Conservation (phyloP, 2,329 filamentous ascomycete genomes). For the Colletotrichum sublineola region DNA sequence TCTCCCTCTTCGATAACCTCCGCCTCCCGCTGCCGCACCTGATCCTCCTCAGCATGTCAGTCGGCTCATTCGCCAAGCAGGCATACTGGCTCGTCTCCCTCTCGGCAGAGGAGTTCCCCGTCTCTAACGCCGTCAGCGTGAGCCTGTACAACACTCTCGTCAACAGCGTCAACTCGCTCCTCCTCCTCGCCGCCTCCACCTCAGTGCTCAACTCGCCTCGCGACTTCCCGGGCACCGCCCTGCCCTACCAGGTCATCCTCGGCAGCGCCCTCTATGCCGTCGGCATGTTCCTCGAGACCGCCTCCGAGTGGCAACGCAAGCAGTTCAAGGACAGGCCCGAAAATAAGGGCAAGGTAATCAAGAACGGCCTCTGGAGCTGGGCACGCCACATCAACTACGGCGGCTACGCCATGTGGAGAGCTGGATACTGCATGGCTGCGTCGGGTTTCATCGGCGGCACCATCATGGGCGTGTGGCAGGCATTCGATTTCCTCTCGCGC, state of each 20-base stretch:
- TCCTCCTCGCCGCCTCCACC: constrained; percentile 64
- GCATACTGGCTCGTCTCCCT: constrained; percentile 64
- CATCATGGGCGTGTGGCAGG: constrained; percentile 48
- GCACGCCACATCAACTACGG: constrained; percentile 58
- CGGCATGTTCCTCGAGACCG: constrained; percentile 67
- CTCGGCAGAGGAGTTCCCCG: constrained; percentile 64
- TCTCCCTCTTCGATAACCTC: constrained; percentile 53
- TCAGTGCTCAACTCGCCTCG: constrained; percentile 51
- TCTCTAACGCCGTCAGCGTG: constrained; percentile 57
- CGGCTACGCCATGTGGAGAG: constrained; percentile 54
- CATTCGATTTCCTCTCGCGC: constrained; percentile 49
- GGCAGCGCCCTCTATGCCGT: constrained; percentile 63
- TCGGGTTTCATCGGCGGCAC: constrained; percentile 53
- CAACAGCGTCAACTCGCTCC: constrained; percentile 68
- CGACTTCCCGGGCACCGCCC: constrained; percentile 42
- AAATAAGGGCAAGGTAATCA: constrained; percentile 56
- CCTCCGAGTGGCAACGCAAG: constrained; percentile 68
- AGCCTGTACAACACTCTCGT: constrained; percentile 65
- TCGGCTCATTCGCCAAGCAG: constrained; percentile 67
- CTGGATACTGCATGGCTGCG: constrained; percentile 51
- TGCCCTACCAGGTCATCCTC: constrained; percentile 55
- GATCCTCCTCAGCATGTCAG: constrained; percentile 66
- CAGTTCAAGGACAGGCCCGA: constrained; percentile 54
- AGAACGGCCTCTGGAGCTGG: constrained; percentile 54
- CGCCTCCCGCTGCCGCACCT: constrained; percentile 64